Percentiles rank a stretch among this genome's conserved stretches.
Conservation (phyloP, 139 green algal genomes). For the Chlorella sp. region DNA sequence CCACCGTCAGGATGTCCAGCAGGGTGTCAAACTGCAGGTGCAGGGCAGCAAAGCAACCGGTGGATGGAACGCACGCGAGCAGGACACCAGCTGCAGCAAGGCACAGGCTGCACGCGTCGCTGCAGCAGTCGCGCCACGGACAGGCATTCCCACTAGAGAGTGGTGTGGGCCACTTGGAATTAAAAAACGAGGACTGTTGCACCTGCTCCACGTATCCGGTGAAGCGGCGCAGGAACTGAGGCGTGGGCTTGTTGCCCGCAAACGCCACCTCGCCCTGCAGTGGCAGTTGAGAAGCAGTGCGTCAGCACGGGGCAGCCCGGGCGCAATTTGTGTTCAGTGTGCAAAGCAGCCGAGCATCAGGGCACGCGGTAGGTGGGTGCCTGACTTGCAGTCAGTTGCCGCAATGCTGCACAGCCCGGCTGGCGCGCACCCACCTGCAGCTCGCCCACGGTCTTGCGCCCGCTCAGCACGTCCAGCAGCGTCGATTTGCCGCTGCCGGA, state of each 20-base stretch:
- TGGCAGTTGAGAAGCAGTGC: too few species aligned
- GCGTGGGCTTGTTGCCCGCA: conserved; percentile 67
- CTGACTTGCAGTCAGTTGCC: too few species aligned
- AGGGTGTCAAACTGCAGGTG: conserved; percentile 12
- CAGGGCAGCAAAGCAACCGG: too few species aligned
- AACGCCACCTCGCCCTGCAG: conserved; percentile 67
- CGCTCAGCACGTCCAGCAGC: conserved; percentile 55
- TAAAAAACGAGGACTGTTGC: too few species aligned
- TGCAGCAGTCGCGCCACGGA: neutral
- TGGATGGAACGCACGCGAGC: neutral
- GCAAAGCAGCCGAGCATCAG: too few species aligned
- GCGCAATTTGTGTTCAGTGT: too few species aligned
- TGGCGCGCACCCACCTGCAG: neutral
- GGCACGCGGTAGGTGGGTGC: too few species aligned
- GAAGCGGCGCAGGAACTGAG: conserved; percentile 70
- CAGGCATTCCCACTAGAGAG: too few species aligned
- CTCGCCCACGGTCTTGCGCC: conserved; percentile 69
- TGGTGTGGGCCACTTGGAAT: too few species aligned
- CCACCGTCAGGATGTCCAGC: conserved; percentile 9
- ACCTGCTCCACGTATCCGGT: conserved; percentile 87
- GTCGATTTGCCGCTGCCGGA: conserved; percentile 55
- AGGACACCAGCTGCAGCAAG: neutral
- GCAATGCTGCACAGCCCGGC: too few species aligned
- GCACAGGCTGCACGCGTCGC: neutral
- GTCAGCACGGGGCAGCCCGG: too few species aligned